A percentile compares a stretch with the other conserved stretches of the same genome.
phyloP scores from a whole-genome alignment of 2,329 filamentous ascomycete genomes.

The Leptographium flavum region DNA sequence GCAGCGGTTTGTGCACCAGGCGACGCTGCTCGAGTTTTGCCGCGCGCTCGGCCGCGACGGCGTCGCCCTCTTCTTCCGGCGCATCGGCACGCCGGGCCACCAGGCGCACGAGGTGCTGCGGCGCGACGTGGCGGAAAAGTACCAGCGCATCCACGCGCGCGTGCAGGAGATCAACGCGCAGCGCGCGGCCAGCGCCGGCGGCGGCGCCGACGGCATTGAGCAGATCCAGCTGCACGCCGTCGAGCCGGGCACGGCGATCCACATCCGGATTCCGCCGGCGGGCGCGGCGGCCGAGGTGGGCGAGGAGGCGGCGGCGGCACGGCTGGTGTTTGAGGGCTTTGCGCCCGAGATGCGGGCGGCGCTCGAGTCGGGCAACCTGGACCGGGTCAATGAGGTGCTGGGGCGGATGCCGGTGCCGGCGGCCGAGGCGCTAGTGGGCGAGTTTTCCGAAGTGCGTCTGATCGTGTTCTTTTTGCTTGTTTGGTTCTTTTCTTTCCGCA shows the following conservation, averaged over 20 bases:
- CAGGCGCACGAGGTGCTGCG: slow-evolving; percentile 82
- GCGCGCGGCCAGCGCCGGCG: slow-evolving; percentile 21
- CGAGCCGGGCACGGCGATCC: slow-evolving; percentile 82
- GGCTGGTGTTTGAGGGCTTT: slow-evolving; percentile 74
- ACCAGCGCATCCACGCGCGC: slow-evolving; percentile 64
- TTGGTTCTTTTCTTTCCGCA: not conserved
- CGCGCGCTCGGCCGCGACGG: slow-evolving; percentile 77
- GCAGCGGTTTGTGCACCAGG: slow-evolving; percentile 84
- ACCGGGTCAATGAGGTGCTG: slow-evolving; percentile 75
- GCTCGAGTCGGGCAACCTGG: slow-evolving; percentile 75
- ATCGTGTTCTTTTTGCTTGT: not conserved
- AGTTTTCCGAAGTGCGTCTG: slow-evolving; percentile 47
- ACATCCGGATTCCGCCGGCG: slow-evolving; percentile 64
- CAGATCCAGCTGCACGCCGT: slow-evolving; percentile 97
- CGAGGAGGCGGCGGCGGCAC: slow-evolving; percentile 44
- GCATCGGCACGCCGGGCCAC: slow-evolving; percentile 78
- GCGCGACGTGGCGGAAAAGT: slow-evolving; percentile 85
- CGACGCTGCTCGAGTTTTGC: slow-evolving; percentile 86
- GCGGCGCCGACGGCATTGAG: slow-evolving; percentile 52
- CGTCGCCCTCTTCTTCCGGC: slow-evolving; percentile 87
- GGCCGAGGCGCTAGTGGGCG: slow-evolving; percentile 66
- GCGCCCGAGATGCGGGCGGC: slow-evolving; percentile 65
- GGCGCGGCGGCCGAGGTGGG: slow-evolving; percentile 53
- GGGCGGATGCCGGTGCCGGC: slow-evolving; percentile 75
- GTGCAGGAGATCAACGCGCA: slow-evolving; percentile 54